Percentiles rank a stretch among this genome's conserved stretches.
Evolutionary conservation across 2,329 filamentous ascomycete genomes (phyloP).

Genomic region (Remersonia thermophila): DNA sequence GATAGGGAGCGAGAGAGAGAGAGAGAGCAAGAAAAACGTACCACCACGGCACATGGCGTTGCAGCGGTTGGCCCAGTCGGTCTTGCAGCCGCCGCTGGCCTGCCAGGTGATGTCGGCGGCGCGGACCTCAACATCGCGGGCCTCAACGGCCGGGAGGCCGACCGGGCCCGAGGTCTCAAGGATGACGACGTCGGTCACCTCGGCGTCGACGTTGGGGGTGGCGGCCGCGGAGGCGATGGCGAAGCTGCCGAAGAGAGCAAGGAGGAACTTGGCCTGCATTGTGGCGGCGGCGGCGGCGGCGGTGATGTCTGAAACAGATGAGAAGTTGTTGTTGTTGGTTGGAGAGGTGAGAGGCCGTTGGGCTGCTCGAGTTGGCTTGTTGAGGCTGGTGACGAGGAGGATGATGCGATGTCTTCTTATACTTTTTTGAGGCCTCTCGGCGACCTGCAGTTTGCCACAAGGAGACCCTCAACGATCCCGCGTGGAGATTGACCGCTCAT

Average conservation of each 20-base stretch:
- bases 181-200: not conserved
- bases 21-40: too few species aligned
- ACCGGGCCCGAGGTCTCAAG: too few species aligned
- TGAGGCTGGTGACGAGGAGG: too few species aligned
- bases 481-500: too few species aligned
- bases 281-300: too few species aligned
- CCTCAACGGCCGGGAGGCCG: too few species aligned
- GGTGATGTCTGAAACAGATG: too few species aligned
- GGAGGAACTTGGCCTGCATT: slow-evolving; percentile 1
- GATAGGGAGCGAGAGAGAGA: too few species aligned
- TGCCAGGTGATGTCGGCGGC: slow-evolving; percentile 1
- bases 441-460: too few species aligned
- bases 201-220: not conserved
- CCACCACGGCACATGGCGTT: slow-evolving; percentile 1
- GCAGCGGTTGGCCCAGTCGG: slow-evolving; percentile 1
- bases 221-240: not conserved
- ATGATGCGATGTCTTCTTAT: slow-evolving; percentile 1
- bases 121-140: not conserved
- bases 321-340: not conserved
- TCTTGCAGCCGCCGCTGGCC: slow-evolving; percentile 1
- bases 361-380: too few species aligned
- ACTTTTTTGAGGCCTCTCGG: slow-evolving; percentile 7
- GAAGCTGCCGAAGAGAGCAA: not conserved
- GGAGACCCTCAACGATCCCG: too few species aligned
- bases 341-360: too few species aligned